Evolutionary conservation across 1,139 yeast species (phyloP).

Genomic region (Magnusiomyces clavatus): DNA sequence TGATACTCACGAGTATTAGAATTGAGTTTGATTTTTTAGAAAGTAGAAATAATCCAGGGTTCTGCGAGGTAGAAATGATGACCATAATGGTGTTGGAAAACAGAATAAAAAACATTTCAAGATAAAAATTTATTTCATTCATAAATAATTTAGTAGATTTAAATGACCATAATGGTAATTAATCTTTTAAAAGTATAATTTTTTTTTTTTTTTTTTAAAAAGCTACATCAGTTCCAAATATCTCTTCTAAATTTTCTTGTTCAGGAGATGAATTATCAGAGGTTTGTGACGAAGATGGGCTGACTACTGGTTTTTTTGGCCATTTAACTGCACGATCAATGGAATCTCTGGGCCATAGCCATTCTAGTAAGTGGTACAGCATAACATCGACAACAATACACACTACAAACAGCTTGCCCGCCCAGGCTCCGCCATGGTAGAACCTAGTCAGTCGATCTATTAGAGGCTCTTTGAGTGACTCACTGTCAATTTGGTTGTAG

Average conservation of each 20-base stretch:
- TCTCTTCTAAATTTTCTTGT: not conserved
- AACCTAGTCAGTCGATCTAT: slow-evolving; percentile 48
- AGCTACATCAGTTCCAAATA: no score
- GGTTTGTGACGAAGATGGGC: no score
- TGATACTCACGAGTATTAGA: no score
- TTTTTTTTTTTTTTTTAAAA: not conserved
- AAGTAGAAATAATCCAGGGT: no score
- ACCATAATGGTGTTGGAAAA: no score
- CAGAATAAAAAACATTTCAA: no score
- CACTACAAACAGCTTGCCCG: slow-evolving; percentile 72
- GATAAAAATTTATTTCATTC: no score
- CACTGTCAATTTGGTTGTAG: slow-evolving; percentile 46
- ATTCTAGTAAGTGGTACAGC: slow-evolving; percentile 54
- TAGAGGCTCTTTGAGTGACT: slow-evolving; percentile 43
- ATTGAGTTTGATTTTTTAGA: not conserved
- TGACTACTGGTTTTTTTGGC: slow-evolving; percentile 39
- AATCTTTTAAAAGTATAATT: not conserved
- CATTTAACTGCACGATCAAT: slow-evolving; percentile 74
- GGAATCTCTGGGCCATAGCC: slow-evolving; percentile 55
- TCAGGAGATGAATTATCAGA: not conserved
- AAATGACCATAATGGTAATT: no score
- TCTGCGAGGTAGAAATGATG: no score
- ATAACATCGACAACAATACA: slow-evolving; percentile 76
- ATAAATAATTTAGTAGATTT: no score
- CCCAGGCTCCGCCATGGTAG: slow-evolving; percentile 73